These are phyloP conservation scores for Lipomyces chichibuensis DNA, from an alignment of 805 yeast genomes.

Conservation along the genomic window DNA sequence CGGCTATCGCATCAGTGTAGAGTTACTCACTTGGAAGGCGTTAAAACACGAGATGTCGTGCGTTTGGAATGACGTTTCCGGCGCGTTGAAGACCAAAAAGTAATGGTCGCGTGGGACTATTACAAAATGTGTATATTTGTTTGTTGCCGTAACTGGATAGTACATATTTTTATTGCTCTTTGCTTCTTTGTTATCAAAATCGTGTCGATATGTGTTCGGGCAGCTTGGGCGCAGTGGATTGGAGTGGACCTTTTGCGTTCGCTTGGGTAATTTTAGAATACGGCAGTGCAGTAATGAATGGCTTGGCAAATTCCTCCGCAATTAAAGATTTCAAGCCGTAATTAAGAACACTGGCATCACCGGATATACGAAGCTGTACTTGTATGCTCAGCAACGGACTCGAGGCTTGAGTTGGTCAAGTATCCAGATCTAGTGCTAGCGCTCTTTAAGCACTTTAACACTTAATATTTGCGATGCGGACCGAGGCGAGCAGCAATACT, in stretches of 20 bases:
- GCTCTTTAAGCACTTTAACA: too few relatives aligned
- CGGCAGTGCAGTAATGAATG: neutral
- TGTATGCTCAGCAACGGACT: too few relatives aligned
- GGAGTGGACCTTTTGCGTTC: neutral
- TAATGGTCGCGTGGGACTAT: neutral
- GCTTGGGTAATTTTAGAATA: neutral
- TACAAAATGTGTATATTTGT: neutral
- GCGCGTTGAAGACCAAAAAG: neutral
- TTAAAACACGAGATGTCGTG: slow-evolving; percentile 7
- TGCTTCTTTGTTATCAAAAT: neutral
- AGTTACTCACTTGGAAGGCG: slow-evolving; percentile 2
- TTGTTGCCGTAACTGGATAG: neutral
- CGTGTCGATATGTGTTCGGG: neutral
- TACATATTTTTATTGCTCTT: neutral
- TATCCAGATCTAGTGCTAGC: too few relatives aligned
- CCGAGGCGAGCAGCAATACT: too few relatives aligned
- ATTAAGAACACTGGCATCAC: neutral
- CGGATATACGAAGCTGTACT: neutral
- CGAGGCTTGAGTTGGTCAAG: too few relatives aligned
- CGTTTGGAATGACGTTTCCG: slow-evolving; percentile 1
- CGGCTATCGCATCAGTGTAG: neutral
- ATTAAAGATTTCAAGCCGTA: neutral
- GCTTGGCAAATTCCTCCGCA: neutral
- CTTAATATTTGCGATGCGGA: too few relatives aligned
- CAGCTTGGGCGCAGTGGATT: neutral